Evolutionary conservation across 2,329 filamentous ascomycete species (phyloP).

Genomic region (Xylariomycetidae sp.): DNA sequence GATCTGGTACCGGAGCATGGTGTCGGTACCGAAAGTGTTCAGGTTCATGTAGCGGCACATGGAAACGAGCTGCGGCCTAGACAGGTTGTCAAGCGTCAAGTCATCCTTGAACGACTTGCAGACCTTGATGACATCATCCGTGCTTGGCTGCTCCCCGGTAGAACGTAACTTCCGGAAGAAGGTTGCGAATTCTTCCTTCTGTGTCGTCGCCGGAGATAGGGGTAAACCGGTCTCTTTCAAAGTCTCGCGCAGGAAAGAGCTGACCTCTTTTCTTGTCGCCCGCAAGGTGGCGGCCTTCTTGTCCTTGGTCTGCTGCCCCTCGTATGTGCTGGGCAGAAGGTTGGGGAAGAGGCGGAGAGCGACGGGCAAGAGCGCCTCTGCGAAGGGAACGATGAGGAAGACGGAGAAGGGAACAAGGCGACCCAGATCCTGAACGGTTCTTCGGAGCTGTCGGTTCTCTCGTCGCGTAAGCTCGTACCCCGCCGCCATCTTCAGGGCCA

Average conservation of each 20-base stretch:
- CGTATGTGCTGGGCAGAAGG: slow-evolving; percentile 93
- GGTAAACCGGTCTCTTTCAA: slow-evolving; percentile 90
- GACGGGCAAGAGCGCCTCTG: slow-evolving; percentile 84
- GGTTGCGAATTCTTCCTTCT: slow-evolving; percentile 88
- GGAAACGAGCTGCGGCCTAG: slow-evolving; percentile 87
- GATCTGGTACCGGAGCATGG: slow-evolving; percentile 95
- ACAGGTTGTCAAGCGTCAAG: slow-evolving; percentile 92
- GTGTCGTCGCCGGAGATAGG: slow-evolving; percentile 73
- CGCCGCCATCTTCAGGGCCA: slow-evolving; percentile 95
- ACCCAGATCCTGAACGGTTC: slow-evolving; percentile 88
- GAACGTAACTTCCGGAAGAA: slow-evolving; percentile 96
- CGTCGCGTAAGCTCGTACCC: slow-evolving; percentile 93
- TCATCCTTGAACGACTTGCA: slow-evolving; percentile 99
- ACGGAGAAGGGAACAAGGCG: slow-evolving; percentile 93
- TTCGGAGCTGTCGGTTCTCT: slow-evolving; percentile 85
- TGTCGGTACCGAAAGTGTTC: slow-evolving; percentile 93
- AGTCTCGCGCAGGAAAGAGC: slow-evolving; percentile 80
- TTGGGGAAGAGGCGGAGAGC: slow-evolving; percentile 96
- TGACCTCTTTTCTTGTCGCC: slow-evolving; percentile 88
- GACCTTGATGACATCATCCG: slow-evolving; percentile 92
- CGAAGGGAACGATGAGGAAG: slow-evolving; percentile 94
- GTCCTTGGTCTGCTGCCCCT: slow-evolving; percentile 85
- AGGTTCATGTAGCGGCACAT: slow-evolving; percentile 99
- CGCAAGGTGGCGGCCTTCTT: slow-evolving; percentile 76
- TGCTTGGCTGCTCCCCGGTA: slow-evolving; percentile 83